Conservation (phyloP, 495 filamentous ascomycete species). For the Aspergillus steynii region DNA sequence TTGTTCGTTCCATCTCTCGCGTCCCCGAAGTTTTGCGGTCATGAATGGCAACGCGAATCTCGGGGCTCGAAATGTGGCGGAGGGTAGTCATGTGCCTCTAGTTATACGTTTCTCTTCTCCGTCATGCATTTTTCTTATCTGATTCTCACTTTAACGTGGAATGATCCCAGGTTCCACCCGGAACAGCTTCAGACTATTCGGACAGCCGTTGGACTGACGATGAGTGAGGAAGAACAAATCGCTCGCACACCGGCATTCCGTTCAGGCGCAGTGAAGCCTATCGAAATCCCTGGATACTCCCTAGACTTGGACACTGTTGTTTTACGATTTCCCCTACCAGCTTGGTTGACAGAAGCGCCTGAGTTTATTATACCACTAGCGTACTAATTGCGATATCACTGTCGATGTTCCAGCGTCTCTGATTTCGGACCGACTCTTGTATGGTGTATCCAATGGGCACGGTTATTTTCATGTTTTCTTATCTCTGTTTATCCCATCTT, state of each 20-base stretch:
- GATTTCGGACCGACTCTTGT: conserved; percentile 8
- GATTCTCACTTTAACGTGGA: conserved; percentile 3
- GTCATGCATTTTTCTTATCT: conserved; percentile 1
- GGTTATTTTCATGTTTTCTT: conserved; percentile 4
- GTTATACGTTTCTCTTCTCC: neutral
- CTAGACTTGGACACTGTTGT: conserved; percentile 8
- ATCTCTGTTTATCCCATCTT: conserved; percentile 2
- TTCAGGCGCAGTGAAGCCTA: neutral
- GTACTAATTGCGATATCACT: conserved; percentile 17
- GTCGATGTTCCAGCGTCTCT: conserved; percentile 12
- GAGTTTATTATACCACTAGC: conserved; percentile 26
- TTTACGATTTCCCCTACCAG: conserved; percentile 9
- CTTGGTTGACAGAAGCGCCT: conserved; percentile 13
- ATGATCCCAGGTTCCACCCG: conserved; percentile 1
- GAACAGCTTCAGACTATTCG: conserved; percentile 1
- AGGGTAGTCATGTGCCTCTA: neutral
- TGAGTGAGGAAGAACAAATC: neutral
- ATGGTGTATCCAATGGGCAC: conserved; percentile 3
- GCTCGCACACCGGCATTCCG: conserved; percentile 1
- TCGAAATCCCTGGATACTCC: neutral
- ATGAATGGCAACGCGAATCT: neutral
- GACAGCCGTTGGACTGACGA: conserved; percentile 1
- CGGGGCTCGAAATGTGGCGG: neutral
- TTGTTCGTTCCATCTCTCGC: conserved; percentile 7
- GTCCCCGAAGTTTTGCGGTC: neutral